Percentiles rank a stretch among this genome's conserved stretches.
These are phyloP conservation scores for Picocystis salinarum DNA, from an alignment of 139 green algal species.

Conservation along the genomic window DNA sequence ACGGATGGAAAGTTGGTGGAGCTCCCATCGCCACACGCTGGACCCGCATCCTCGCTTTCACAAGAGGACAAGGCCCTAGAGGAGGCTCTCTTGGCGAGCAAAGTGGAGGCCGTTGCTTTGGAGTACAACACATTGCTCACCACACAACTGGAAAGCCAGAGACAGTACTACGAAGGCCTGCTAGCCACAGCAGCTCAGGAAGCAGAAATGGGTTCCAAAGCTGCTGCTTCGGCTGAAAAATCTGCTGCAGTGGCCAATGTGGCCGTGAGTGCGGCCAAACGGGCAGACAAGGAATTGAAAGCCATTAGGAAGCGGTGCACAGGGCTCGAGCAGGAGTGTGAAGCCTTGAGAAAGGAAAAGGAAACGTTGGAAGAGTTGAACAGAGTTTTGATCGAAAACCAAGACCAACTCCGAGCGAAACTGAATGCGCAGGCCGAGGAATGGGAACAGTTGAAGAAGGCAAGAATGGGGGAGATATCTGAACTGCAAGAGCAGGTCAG, in stretches of 20 bases:
- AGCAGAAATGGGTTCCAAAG: too few relatives aligned
- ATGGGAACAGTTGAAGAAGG: background rate
- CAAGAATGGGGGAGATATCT: slow-evolving; percentile 23
- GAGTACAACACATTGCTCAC: slow-evolving; percentile 87
- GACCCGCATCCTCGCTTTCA: slow-evolving; percentile 4
- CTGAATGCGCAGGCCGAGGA: slow-evolving; percentile 23
- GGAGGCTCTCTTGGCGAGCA: slow-evolving; percentile 35
- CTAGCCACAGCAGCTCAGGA: too few relatives aligned
- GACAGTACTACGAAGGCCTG: slow-evolving; percentile 55
- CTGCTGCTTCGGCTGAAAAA: background rate
- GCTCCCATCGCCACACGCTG: slow-evolving; percentile 32
- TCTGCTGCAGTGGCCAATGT: background rate
- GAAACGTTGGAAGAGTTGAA: too few relatives aligned
- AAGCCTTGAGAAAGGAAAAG: too few relatives aligned
- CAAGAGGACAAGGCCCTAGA: slow-evolving; percentile 12
- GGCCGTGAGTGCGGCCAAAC: background rate
- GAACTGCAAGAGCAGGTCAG: slow-evolving; percentile 35
- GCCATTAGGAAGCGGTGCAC: background rate
- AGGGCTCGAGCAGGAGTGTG: too few relatives aligned
- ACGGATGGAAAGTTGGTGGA: slow-evolving; percentile 87
- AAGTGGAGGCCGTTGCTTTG: slow-evolving; percentile 19
- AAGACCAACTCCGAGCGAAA: slow-evolving; percentile 3
- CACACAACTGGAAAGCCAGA: slow-evolving; percentile 72
- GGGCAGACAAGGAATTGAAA: background rate
- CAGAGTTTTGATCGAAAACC: background rate